Base-by-base conservation (phyloP, 2,329 filamentous ascomycete genomes). In the Penicillium decumbens region DNA sequence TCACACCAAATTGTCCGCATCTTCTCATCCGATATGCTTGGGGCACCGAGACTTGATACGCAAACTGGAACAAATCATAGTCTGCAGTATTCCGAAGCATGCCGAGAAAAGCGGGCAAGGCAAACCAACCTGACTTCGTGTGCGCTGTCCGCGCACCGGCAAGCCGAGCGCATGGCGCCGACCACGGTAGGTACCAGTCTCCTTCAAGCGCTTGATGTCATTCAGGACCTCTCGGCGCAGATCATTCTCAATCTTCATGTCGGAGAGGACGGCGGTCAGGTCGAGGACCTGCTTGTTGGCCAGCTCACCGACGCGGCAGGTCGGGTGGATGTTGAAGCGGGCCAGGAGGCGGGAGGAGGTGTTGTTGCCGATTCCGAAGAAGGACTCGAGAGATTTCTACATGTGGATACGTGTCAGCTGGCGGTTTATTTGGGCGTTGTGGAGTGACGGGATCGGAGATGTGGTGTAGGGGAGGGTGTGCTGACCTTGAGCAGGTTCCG, bases 171-270 rank as follows among this genome's bases (percentile, higher is more conserved):
- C 92, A 76, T 98, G 93, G 59, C 93, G 78, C 69, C 88, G 84
- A 57, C 93, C 93, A 45, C 93, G 79, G 67, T 95, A 95, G 3
- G 86, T 84, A 43, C 91, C 91, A 76, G 95, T 96, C 63, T 96
- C 91, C 68, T 87, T 88, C 70, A 98, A 65, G 51, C 92, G 78
- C 67, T 79, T 79, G 60, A 98, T 95, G 65, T 97, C 93, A 43
- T 95, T 89, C 63, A 85, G 80, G 32, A 96, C 74, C 51, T 88
- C 75, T 66, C 87, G 81, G 64, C 83, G 78, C 56, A 95, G 78
- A 64, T 97, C 91, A 70, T 87, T 95, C 71, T 96, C 93, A 63
- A 97, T 89, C 52, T 87, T 95, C 89, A 98, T 91, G 47, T 84
- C 85, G 13, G 89, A 88, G 35, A 98, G 77, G 65, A 95, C 89